phyloP scores from a whole-genome alignment of 2,329 filamentous ascomycete species.

The Ophiostoma angusticollis region DNA sequence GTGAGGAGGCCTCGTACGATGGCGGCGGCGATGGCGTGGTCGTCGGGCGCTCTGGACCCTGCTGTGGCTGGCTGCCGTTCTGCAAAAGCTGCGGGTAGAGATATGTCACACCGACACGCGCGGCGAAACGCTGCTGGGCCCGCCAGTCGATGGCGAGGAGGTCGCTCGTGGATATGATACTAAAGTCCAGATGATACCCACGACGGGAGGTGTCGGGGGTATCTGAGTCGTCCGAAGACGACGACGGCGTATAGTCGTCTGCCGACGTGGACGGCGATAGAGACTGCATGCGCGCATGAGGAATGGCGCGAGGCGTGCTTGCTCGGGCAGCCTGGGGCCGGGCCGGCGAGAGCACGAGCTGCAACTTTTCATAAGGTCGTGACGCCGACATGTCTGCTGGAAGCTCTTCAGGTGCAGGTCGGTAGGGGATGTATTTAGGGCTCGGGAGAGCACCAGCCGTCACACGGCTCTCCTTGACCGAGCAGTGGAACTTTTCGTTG shows the following conservation, averaged over 20 bases:
- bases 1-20: neutral
- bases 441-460: neutral
- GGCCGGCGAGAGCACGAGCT: constrained; percentile 2
- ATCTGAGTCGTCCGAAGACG: constrained; percentile 24
- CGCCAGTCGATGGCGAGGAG: constrained; percentile 34
- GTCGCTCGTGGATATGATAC: constrained; percentile 41
- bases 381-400: no score
- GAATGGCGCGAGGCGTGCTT: constrained; percentile 2
- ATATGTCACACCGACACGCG: constrained; percentile 29
- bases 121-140: constrained; percentile 26
- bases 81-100: constrained; percentile 21
- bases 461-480: constrained; percentile 20
- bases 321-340: neutral
- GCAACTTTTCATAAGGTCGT: no score
- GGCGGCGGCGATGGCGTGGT: neutral
- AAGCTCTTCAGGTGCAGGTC: constrained; percentile 5
- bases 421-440: constrained; percentile 9
- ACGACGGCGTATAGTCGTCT: neutral
- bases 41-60: neutral
- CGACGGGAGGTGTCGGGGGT: constrained; percentile 21
- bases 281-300: neutral
- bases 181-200: constrained; percentile 22
- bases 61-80: neutral
- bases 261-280: constrained; percentile 2
- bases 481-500: constrained; percentile 30